Conservation (phyloP, 1,139 yeast genomes). For the Diutina neorugosa region DNA sequence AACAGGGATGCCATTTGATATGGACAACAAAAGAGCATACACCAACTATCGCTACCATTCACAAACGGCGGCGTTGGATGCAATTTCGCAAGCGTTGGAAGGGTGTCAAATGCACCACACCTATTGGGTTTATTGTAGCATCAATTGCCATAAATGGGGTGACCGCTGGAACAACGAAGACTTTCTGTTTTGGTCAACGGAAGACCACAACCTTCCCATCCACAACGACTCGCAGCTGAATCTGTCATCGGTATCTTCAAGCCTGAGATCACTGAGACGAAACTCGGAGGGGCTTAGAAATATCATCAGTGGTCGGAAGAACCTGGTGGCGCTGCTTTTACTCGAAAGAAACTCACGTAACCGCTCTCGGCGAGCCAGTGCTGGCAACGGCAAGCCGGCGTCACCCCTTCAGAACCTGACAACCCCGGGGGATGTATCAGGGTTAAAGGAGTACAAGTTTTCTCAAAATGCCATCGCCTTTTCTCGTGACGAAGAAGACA, state of each 20-base stretch:
- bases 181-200: constrained; percentile 73
- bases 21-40: constrained; percentile 70
- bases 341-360: background rate
- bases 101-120: constrained; percentile 61
- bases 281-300: background rate
- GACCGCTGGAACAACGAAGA: constrained; percentile 93
- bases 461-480: background rate
- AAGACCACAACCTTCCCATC: constrained; percentile 32
- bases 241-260: background rate
- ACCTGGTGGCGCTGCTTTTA: background rate
- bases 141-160: constrained; percentile 71
- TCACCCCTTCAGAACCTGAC: background rate
- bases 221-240: background rate
- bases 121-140: constrained; percentile 73
- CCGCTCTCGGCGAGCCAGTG: background rate
- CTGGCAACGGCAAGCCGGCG: background rate
- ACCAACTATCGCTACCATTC: constrained; percentile 49
- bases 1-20: constrained; percentile 95
- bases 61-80: constrained; percentile 79
- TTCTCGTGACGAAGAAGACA: background rate
- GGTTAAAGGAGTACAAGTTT: background rate
- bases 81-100: constrained; percentile 68
- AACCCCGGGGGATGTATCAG: background rate
- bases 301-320: background rate
- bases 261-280: background rate